Evolutionary conservation across 176 grass and related monocot genomes (phyloP), one percentile per base, ranked within the genome.

Genomic region (Carex pumila): DNA sequence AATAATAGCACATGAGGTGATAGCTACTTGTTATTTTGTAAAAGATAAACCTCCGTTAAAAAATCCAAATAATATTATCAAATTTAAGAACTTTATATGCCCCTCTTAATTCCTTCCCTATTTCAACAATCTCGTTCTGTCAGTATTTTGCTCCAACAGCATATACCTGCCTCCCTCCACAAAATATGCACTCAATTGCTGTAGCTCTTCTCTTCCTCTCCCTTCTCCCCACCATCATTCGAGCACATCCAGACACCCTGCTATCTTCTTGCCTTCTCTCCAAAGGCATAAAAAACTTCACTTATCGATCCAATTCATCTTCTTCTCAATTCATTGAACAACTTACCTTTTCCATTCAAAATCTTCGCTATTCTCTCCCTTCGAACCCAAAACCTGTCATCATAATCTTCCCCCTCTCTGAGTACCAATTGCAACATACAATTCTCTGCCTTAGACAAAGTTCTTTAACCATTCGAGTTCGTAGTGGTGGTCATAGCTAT

Each of bases 401-500:
- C 3, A 17, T 97, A 9, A 84, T 92, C 54, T 79, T 97, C 7
- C 91, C 94, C 0, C 6, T 22, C 12, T 81, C 89, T 0, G 79
- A 53, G 64, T 52, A 73, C 0, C 84, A 87, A 0, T 78, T 97
- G 66, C 86, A 11, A 43, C n/a, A n/a, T 6, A 18, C 88, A 36
- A 7, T 94, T 3, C 15, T 88, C 1, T 94, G 94, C 11, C 75
- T 88, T 0, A 66, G 85, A 1, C 0, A 0, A 1, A 39, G 19
- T 9, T 86, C 66, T 18, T 67, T 92, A 9, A 89, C 87, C 36
- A 90, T 97, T 78, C 90, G 92, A 17, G 83, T 92, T 12, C 75
- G 90, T n/a, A 92, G 90, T 45, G 92, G 92, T 30, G 92, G 90
- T 1, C 91, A 97, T 79, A 94, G 90, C 86, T 97, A 92, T 31